These are phyloP conservation scores for Nitzschia inconspicua DNA, from an alignment of 108 stramenopile species.

Conservation along the genomic window DNA sequence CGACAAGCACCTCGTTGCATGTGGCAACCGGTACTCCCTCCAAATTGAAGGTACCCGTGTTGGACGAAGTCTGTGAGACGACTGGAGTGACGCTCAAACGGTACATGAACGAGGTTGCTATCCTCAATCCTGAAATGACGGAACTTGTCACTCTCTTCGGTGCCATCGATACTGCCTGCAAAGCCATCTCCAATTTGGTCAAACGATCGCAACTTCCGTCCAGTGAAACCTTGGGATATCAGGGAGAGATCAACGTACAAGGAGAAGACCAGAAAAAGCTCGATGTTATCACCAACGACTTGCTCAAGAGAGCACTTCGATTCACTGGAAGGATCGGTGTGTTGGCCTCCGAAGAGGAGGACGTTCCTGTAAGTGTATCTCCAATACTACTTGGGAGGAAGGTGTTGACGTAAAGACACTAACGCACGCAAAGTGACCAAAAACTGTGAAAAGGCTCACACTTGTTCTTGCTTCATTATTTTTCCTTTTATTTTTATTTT, in stretches of 20 bases:
- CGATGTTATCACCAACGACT: slow-evolving; percentile 95
- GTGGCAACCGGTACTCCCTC: background rate
- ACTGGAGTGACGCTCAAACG: slow-evolving; percentile 64
- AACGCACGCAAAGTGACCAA: too few species aligned
- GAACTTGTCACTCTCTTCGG: slow-evolving; percentile 75
- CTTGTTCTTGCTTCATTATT: background rate
- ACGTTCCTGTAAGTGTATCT: slow-evolving; percentile 65
- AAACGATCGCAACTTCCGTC: slow-evolving; percentile 65
- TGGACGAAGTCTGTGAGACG: slow-evolving; percentile 73
- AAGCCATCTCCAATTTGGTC: slow-evolving; percentile 62
- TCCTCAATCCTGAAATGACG: slow-evolving; percentile 58
- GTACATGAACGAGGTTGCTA: slow-evolving; percentile 71
- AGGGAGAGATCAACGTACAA: slow-evolving; percentile 81
- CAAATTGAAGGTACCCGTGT: slow-evolving; percentile 40
- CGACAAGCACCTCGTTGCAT: background rate
- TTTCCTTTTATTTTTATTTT: background rate
- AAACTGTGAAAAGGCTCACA: background rate
- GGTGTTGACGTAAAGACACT: too few species aligned
- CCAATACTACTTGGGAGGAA: too few species aligned
- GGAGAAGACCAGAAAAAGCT: slow-evolving; percentile 89
- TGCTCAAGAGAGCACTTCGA: slow-evolving; percentile 90
- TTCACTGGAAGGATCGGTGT: slow-evolving; percentile 81
- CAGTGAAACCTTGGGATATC: slow-evolving; percentile 60
- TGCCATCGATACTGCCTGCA: slow-evolving; percentile 84
- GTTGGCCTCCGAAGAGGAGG: slow-evolving; percentile 80